These are phyloP conservation scores for Suillus subalutaceus DNA, from an alignment of 768 basidiomycete species.

Conservation along the genomic window DNA sequence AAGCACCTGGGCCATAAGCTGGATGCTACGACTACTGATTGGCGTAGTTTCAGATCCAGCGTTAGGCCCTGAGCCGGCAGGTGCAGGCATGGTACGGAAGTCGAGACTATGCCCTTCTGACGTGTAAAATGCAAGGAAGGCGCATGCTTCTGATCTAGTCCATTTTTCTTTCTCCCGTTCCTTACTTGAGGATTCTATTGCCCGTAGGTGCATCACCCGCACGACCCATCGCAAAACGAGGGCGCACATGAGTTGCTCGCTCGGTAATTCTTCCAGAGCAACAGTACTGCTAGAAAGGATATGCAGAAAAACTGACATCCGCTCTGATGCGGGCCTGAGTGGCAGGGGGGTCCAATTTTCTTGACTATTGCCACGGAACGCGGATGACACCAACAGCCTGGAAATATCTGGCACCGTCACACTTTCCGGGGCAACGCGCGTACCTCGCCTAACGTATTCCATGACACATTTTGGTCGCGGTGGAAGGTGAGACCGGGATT, in stretches of 20 bases:
- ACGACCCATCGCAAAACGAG: constrained; percentile 69
- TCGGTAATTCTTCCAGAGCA: constrained; percentile 48
- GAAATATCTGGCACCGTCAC: constrained; percentile 53
- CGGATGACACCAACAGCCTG: constrained; percentile 46
- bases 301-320: constrained; percentile 58
- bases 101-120: constrained; percentile 11
- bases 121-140: constrained; percentile 57
- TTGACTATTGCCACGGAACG: constrained; percentile 25
- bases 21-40: constrained; percentile 62
- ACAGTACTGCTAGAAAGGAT: constrained; percentile 57
- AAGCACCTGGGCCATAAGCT: constrained; percentile 66
- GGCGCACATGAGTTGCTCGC: constrained; percentile 49
- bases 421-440: constrained; percentile 60
- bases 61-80: constrained; percentile 17
- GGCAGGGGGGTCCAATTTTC: constrained; percentile 46
- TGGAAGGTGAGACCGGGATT: constrained; percentile 24
- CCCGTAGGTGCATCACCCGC: constrained; percentile 50
- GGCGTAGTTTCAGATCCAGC: constrained; percentile 19
- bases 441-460: constrained; percentile 74
- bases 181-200: constrained; percentile 50
- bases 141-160: constrained; percentile 63
- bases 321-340: constrained; percentile 50
- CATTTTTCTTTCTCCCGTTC: constrained; percentile 72
- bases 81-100: constrained; percentile 16
- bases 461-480: constrained; percentile 32